A percentile compares a stretch with the other conserved stretches of the same genome.
Conservation (phyloP, 148 eudicot genomes). For the Selenicereus undatus region DNA sequence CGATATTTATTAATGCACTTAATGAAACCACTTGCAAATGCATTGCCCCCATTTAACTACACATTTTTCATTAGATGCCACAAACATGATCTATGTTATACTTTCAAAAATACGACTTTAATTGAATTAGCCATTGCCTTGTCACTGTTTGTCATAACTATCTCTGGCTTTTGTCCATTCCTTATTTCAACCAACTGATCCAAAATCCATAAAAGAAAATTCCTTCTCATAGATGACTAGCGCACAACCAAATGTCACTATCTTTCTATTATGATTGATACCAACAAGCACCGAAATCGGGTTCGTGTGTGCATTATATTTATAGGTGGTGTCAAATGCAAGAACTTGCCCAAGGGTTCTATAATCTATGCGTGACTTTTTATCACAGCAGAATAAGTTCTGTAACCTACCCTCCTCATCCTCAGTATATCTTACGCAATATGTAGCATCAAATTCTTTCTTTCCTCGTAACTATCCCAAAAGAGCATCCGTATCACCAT, state of each 20-base stretch:
- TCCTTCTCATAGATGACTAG: not conserved
- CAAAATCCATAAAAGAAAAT: not conserved
- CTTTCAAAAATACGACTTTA: not conserved
- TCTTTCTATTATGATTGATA: not conserved
- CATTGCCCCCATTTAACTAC: not conserved
- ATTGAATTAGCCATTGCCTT: not conserved
- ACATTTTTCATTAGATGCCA: conserved; percentile 1
- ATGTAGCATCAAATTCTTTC: not conserved
- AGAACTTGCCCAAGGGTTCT: not conserved
- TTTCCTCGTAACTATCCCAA: not conserved
- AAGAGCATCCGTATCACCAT: not conserved
- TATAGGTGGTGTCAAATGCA: not conserved
- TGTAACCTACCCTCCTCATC: not conserved
- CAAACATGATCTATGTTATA: not conserved
- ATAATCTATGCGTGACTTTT: not conserved
- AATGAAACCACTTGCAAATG: not conserved
- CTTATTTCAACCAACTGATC: not conserved
- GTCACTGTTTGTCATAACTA: not conserved
- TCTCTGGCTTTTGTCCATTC: not conserved
- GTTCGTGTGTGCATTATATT: not conserved
- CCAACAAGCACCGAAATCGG: not conserved
- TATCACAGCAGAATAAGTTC: not conserved
- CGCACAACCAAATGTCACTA: not conserved
- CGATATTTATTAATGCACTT: not conserved
- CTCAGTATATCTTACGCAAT: not conserved